Percentiles rank a stretch among this genome's conserved stretches.
Evolutionary conservation across 78 protist species (phyloP).

Genomic region (Cavenderia fasciculata): DNA sequence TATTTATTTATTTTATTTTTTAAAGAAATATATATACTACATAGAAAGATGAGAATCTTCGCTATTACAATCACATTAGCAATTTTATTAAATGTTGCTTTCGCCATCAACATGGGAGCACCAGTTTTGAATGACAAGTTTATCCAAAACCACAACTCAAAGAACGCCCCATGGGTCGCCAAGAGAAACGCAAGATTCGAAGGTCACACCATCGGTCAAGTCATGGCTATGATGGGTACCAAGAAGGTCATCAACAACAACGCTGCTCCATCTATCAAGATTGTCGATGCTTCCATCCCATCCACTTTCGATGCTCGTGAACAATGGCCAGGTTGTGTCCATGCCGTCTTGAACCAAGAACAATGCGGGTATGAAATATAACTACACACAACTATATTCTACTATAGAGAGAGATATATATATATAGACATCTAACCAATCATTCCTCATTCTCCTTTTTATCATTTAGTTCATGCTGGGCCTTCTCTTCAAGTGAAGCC

Average conservation of each 20-base stretch:
- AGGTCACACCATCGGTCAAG: conserved; percentile 29
- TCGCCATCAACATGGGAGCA: not conserved
- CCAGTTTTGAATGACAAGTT: conserved; percentile 10
- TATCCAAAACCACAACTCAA: conserved; percentile 5
- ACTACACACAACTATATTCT: too few species aligned
- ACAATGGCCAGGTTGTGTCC: conserved; percentile 54
- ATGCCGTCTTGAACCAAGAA: conserved; percentile 47
- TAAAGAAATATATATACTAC: too few species aligned
- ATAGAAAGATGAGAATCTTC: too few species aligned
- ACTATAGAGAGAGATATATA: too few species aligned
- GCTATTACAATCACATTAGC: too few species aligned
- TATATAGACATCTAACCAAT: not conserved
- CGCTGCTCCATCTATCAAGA: not conserved
- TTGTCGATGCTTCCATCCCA: not conserved
- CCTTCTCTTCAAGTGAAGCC: conserved; percentile 59
- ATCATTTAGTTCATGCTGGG: conserved; percentile 42
- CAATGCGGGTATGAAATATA: conserved; percentile 28
- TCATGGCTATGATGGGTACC: conserved; percentile 36
- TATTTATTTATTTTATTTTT: too few species aligned
- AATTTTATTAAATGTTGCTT: too few species aligned
- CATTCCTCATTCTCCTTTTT: not conserved
- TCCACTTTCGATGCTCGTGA: conserved; percentile 30
- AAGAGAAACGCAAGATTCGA: conserved; percentile 49
- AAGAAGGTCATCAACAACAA: conserved; percentile 14
- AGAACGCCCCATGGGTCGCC: conserved; percentile 50